Percentiles rank a stretch among this genome's conserved stretches.
phyloP scores from a whole-genome alignment of 2,329 filamentous ascomycete species.

The Lecanicillium sp. region DNA sequence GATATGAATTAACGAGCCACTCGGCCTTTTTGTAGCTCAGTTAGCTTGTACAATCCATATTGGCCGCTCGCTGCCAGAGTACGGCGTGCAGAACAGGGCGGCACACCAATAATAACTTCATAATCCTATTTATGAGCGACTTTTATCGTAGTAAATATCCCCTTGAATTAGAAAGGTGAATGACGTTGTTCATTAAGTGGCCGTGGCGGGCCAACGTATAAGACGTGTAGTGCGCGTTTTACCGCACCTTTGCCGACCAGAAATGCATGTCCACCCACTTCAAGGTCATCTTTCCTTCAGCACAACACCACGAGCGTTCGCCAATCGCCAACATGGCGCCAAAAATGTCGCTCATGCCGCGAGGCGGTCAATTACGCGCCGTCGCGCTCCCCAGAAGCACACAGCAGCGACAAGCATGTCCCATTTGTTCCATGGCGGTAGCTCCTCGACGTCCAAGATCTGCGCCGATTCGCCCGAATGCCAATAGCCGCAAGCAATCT shows the following conservation, averaged over 20 bases:
- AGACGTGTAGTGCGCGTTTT: background rate
- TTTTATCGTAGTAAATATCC: too few species aligned
- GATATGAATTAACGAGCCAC: too few species aligned
- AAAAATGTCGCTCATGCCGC: constrained; percentile 3
- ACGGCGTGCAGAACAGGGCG: too few species aligned
- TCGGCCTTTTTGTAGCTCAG: too few species aligned
- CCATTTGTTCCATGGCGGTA: constrained; percentile 6
- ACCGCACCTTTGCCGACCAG: constrained; percentile 6
- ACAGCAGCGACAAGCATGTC: constrained; percentile 2
- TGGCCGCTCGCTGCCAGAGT: too few species aligned
- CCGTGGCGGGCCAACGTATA: background rate
- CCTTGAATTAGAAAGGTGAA: too few species aligned
- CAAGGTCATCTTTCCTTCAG: constrained; percentile 1
- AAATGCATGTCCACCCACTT: background rate
- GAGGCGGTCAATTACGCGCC: constrained; percentile 1
- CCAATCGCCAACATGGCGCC: constrained; percentile 5
- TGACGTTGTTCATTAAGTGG: too few species aligned
- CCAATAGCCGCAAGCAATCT: constrained; percentile 11
- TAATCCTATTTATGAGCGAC: too few species aligned
- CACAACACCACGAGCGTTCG: background rate
- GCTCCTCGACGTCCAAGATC: background rate
- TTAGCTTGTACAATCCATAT: too few species aligned
- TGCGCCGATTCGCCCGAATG: constrained; percentile 3
- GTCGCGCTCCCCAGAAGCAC: background rate
- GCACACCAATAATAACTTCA: too few species aligned